Base-by-base conservation (phyloP, 805 yeast species). In the Saturnispora gosingensis region DNA sequence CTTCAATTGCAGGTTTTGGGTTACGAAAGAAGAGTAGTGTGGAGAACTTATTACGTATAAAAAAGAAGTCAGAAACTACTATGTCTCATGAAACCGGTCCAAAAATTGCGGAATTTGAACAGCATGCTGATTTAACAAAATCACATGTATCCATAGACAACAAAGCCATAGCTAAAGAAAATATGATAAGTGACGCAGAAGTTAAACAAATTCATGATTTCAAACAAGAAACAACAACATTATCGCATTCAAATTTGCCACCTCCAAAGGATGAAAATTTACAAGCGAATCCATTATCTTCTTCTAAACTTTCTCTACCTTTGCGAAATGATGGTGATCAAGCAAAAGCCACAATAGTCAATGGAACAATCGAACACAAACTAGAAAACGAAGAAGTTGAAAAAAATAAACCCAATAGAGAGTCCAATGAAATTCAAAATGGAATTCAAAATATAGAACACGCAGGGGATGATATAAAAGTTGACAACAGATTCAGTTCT, bases 1-100 rank as follows among this genome's bases (percentile, higher is more conserved):
- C 35, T 22, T 28, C 45, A 10, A 43, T 27, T 27, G 15, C 46
- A 7, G 27, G 15, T 11, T 43, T 48, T 43, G 51, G 51, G 9
- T 44, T 44, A 16, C 44, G 24, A 43, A 48, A 47, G 51, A 50
- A 27, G 24, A 36, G 22, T 32, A 44, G 34, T 13, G 34, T 39
- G 49, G 50, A 39, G 36, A 43, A 22, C 22, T 25, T 32, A 42
- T 16, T n/a, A 16, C 27, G 15, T 34, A 44, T 20, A 32, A 46
- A 20, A 32, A 38, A 11, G 28, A 16, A n/a, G 34, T 39, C 6
- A 39, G 22, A 28, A 24, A 8, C 11, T 25, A 25, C 25, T 9
- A 32, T 16, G 9, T 2, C 10, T n/a, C 16, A 18, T 45, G 47
- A 34, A 7, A 25, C 42, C n/a, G 42, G 22, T 1, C 35, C 15